These are phyloP conservation scores for Eutrema heterophyllum DNA, from an alignment of 345 rosid genomes.

Conservation along the genomic window DNA sequence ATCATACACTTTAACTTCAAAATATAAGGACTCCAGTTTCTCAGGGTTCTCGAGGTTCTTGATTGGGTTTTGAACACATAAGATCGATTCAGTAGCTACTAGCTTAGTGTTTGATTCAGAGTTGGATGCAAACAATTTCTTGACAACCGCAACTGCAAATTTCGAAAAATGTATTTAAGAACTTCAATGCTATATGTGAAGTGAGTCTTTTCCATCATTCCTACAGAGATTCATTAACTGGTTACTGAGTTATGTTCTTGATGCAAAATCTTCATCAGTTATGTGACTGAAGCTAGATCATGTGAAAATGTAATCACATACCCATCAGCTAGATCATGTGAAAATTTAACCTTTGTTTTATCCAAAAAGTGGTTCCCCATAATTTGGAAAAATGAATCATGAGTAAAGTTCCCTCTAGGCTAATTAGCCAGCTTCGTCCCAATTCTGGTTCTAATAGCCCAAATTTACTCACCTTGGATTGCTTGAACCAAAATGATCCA, in stretches of 20 bases:
- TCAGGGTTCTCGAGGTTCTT: too few species aligned
- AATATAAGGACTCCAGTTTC: too few species aligned
- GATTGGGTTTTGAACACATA: neutral
- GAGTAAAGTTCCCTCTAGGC: neutral
- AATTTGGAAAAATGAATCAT: neutral
- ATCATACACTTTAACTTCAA: neutral
- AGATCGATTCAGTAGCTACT: neutral
- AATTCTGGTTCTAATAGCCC: neutral
- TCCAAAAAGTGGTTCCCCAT: neutral
- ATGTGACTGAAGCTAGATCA: neutral
- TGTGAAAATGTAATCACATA: neutral
- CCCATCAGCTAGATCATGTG: neutral
- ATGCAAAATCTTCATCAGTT: neutral
- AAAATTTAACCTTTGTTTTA: neutral
- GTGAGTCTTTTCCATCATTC: neutral
- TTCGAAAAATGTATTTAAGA: neutral
- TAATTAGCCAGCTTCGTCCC: neutral
- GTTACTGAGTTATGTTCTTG: neutral
- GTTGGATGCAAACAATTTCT: neutral
- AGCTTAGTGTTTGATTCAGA: neutral
- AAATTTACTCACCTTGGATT: neutral
- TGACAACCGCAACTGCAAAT: neutral
- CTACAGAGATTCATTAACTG: neutral
- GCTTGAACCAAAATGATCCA: neutral
- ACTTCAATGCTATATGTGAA: neutral